Base-by-base conservation (phyloP, 1,139 yeast genomes). In the Arxiozyma bovina region DNA sequence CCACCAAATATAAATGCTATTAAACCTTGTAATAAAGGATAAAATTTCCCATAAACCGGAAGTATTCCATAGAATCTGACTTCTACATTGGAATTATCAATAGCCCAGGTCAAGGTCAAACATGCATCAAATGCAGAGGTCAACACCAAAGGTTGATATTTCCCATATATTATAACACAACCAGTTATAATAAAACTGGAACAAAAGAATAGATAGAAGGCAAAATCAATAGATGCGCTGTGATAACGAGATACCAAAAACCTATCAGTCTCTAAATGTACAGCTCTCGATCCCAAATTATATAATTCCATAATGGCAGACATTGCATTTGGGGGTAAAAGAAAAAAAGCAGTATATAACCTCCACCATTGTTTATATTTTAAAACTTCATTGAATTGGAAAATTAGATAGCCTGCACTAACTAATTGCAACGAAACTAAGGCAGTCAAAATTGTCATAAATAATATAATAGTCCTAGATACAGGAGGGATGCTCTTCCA, bases 21-120 rank as follows among this genome's bases (percentile, higher is more conserved):
- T 22, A 64, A 53, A n/a, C 68, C 55, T 44, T 68, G 65, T 23
- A 69, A 44, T 8, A 68, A 42, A 17, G 70, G 69, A 46, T 59
- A 60, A 53, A 61, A 67, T 56, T 67, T 66, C 42, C 69, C 71
- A 55, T 61, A 59, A 15, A 69, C 58, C n/a, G 71, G 70, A 48
- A 69, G 56, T 6, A 69, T 55, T 5, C 71, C 70, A 53, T 62
- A 68, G 55, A 64, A 66, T 59, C 61, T 59, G 4, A 66, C 61
- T 47, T 61, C 59, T 22, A 58, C 55, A 51, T 68, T 61, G 34
- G 64, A 55, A 54, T 68, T 65, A 57, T 63, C 64, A 50, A 68
- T 57, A 6, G 71, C 63, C 69, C 71, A 69, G 3, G 69, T 64
- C 50, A 60, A 62, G 20, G 68, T 62, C 38, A 68, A 53, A 47